Percentiles rank a stretch among this genome's conserved stretches.
Evolutionary conservation across 208 protist species (phyloP).

Genomic region (Balamuthia mandrillaris): DNA sequence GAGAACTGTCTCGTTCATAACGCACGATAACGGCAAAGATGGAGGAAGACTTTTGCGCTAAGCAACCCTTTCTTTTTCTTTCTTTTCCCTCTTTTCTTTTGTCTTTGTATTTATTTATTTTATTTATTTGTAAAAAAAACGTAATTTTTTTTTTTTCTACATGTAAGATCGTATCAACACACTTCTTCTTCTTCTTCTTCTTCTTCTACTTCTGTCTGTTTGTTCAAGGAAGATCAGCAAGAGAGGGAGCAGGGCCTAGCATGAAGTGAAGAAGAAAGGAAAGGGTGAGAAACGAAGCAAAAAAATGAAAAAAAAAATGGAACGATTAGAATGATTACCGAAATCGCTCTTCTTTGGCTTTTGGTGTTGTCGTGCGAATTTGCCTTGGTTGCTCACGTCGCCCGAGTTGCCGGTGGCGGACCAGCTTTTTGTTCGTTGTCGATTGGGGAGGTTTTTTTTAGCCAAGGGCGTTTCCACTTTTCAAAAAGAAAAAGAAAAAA

Average conservation of each 20-base stretch:
- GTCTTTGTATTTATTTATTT: too few relatives aligned
- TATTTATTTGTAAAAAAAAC: too few relatives aligned
- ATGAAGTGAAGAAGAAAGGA: neutral
- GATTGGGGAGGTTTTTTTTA: neutral
- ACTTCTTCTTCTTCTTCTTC: too few relatives aligned
- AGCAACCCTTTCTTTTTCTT: too few relatives aligned
- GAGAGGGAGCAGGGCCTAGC: slow-evolving; percentile 1
- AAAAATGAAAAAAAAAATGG: neutral
- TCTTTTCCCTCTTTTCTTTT: too few relatives aligned
- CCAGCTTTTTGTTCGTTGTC: neutral
- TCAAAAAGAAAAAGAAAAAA: neutral
- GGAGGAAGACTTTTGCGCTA: too few relatives aligned
- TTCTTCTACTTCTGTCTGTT: too few relatives aligned
- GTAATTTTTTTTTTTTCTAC: too few relatives aligned
- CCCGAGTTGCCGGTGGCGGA: neutral
- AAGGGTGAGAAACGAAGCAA: neutral
- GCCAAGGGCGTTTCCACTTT: neutral
- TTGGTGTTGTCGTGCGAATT: slow-evolving; percentile 14
- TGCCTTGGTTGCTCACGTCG: slow-evolving; percentile 22
- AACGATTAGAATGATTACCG: neutral
- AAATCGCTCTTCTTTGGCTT: slow-evolving; percentile 27
- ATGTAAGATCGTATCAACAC: too few relatives aligned
- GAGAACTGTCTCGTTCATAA: too few relatives aligned
- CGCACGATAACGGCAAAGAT: too few relatives aligned
- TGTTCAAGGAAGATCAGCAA: neutral